Conservation (phyloP, 768 basidiomycete genomes). For the Psilocybe azurescens region DNA sequence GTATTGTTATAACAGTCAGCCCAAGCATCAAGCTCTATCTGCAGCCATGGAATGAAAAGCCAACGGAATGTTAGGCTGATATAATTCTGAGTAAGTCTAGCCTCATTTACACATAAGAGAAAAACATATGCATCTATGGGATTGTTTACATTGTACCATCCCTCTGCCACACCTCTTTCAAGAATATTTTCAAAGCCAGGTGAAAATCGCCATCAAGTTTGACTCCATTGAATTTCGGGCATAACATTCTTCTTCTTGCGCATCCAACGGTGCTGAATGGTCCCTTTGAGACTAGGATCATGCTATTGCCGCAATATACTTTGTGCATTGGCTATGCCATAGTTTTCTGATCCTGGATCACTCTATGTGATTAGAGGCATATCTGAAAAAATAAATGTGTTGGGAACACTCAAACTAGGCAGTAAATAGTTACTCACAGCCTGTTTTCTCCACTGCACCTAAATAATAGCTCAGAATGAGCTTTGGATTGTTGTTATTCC, state of each 20-base stretch:
- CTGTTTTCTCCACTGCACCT: not conserved
- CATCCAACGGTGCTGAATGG: slow-evolving; percentile 36
- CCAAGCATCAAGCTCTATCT: slow-evolving; percentile 11
- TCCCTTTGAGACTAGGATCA: slow-evolving; percentile 38
- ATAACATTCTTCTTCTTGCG: slow-evolving; percentile 34
- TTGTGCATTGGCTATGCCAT: slow-evolving; percentile 47
- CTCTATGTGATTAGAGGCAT: slow-evolving; percentile 48
- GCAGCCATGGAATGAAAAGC: slow-evolving; percentile 18
- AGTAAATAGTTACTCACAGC: not conserved
- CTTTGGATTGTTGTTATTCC: slow-evolving; percentile 35
- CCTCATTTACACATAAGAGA: too few relatives aligned
- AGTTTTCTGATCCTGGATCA: slow-evolving; percentile 48
- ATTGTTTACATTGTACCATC: slow-evolving; percentile 6
- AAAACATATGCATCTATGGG: slow-evolving; percentile 11
- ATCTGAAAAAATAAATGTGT: slow-evolving; percentile 16
- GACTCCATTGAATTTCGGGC: slow-evolving; percentile 44
- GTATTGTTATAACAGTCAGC: slow-evolving; percentile 6
- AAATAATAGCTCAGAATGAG: slow-evolving; percentile 37
- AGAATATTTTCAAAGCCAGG: slow-evolving; percentile 44
- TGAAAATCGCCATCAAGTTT: slow-evolving; percentile 32
- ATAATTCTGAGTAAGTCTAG: not conserved
- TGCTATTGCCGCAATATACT: slow-evolving; percentile 38
- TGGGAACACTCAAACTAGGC: too few relatives aligned
- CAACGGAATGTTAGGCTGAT: slow-evolving; percentile 7
- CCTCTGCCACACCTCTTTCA: slow-evolving; percentile 29